These are phyloP conservation scores for Auricularia auricula-judae DNA, from an alignment of 768 basidiomycete genomes.

Conservation along the genomic window DNA sequence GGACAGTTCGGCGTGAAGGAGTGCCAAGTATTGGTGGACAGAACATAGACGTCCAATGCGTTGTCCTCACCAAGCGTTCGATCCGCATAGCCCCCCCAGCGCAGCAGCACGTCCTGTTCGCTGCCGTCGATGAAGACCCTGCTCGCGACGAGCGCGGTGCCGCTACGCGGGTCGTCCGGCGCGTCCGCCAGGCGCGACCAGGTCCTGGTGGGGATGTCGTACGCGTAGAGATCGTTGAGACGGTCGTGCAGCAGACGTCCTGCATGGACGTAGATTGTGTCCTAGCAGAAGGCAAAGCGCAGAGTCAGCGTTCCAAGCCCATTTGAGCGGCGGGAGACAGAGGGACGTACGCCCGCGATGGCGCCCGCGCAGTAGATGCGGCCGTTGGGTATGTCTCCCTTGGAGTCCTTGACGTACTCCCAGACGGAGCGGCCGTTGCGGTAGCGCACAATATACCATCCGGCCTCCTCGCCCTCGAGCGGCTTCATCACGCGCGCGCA, in stretches of 20 bases:
- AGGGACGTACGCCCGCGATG: slow-evolving; percentile 16
- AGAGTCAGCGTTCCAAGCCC: not conserved
- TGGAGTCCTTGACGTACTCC: slow-evolving; percentile 18
- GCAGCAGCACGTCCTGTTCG: slow-evolving; percentile 19
- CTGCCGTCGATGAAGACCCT: slow-evolving; percentile 1
- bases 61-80: slow-evolving; percentile 22
- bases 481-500: slow-evolving; percentile 30
- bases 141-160: slow-evolving; percentile 26
- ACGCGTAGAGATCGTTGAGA: slow-evolving; percentile 23
- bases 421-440: slow-evolving; percentile 13
- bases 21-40: slow-evolving; percentile 15
- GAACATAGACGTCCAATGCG: slow-evolving; percentile 25
- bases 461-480: slow-evolving; percentile 17
- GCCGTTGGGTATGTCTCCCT: slow-evolving; percentile 21
- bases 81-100: slow-evolving; percentile 32
- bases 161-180: slow-evolving; percentile 28
- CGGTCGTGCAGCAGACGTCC: slow-evolving; percentile 29
- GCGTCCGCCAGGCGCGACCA: slow-evolving; percentile 26
- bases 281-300: slow-evolving; percentile 8
- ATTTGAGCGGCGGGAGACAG: not conserved
- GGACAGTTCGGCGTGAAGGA: slow-evolving; percentile 12
- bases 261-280: slow-evolving; percentile 27
- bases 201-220: slow-evolving; percentile 16
- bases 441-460: slow-evolving; percentile 20
- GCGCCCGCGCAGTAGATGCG: slow-evolving; percentile 28